phyloP scores from a whole-genome alignment of 2,329 filamentous ascomycete genomes.

The Eutypa lata region DNA sequence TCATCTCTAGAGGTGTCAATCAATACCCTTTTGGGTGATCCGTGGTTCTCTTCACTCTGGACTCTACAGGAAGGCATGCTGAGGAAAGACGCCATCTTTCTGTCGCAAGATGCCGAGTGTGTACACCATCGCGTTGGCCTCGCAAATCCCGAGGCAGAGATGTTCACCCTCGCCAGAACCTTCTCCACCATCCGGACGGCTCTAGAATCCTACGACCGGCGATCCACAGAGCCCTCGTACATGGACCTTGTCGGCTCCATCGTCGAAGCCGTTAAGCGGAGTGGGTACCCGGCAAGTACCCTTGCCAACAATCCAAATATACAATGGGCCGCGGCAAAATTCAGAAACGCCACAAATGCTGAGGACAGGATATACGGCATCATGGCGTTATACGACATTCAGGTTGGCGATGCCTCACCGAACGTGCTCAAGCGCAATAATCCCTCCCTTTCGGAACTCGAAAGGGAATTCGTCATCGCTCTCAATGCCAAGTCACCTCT shows the following conservation, averaged over 20 bases:
- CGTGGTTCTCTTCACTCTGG: constrained; percentile 6
- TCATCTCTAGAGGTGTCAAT: background rate
- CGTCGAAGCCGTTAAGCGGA: background rate
- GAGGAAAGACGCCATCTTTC: constrained; percentile 2
- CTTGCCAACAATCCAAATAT: background rate
- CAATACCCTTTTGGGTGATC: background rate
- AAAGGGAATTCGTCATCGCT: background rate
- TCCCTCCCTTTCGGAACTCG: background rate
- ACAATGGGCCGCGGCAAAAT: background rate
- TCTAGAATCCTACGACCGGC: background rate
- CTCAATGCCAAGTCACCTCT: background rate
- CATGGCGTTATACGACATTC: background rate
- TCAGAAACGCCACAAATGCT: background rate
- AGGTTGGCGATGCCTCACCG: background rate
- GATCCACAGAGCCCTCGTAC: background rate
- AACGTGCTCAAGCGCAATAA: background rate
- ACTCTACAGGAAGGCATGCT: constrained; percentile 2
- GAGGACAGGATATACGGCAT: background rate
- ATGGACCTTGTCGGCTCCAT: background rate
- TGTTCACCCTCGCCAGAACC: background rate
- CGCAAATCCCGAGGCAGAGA: background rate
- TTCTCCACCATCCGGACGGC: background rate
- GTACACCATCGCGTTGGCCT: background rate
- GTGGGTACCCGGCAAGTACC: background rate
- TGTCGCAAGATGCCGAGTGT: background rate